Evolutionary conservation across 1,284 basidiomycete genomes (phyloP), one percentile per base, ranked within the genome.

Genomic region (Omphalotus olearius): DNA sequence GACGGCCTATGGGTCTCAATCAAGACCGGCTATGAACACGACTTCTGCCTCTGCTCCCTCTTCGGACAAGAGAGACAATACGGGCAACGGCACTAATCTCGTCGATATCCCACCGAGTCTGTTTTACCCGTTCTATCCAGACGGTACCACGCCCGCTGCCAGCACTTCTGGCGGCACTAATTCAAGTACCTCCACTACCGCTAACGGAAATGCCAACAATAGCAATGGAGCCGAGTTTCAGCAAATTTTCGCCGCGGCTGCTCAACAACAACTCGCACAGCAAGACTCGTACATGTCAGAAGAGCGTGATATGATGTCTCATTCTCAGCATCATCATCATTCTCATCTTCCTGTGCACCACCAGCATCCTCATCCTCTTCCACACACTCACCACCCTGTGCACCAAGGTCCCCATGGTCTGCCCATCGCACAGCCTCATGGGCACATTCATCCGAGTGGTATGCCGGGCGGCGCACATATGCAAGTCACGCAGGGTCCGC

Each of bases 41-140:
- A 56, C 51, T 37, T 62, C 62, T 47, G 66, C 63, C 38, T 67
- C 66, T 3, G 65, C 68, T n/a, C 70, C 69, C 3, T 69, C 71
- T 6, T 64, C 69, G 0, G 39, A 45, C 35, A 38, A 43, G 18
- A 33, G 30, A 33, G 30, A 33, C 7, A 33, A 33, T 33, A 7
- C 30, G 2, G 30, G 30, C 7, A 30, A 33, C 33, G 17, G 39
- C 16, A 17, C n/a, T 11, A 70, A 69, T n/a, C 66, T 86, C 44
- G 79, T 79, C 4, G 82, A 86, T 40, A 72, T 88, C 45, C 84
- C 85, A 2, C 69, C 78, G 2, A 73, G 74, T 17, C 64, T 89
- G 48, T 88, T 89, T 66, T 89, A 86, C 61, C 86, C 86, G 0
- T 87, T 87, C 69, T 87, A 76, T 62, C 81, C 83, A 0, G 83